Conservation (phyloP, 2,329 filamentous ascomycete genomes). For the Aspergillus sclerotialis region DNA sequence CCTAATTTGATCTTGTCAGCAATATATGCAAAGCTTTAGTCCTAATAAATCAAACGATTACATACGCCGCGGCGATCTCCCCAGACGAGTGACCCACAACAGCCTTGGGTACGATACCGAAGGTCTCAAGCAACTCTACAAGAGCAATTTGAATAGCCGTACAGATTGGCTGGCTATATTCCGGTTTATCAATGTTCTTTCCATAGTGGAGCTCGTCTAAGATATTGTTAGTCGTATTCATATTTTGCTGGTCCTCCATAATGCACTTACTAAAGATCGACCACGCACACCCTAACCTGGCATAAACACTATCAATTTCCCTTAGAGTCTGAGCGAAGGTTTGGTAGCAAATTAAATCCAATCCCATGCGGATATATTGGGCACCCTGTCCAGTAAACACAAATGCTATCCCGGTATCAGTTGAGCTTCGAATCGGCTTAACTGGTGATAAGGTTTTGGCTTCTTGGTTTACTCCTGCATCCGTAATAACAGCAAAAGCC, state of each 20-base stretch:
- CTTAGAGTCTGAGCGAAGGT: conserved; percentile 9
- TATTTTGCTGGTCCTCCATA: neutral
- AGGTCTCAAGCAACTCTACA: conserved; percentile 14
- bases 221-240: conserved; percentile 4
- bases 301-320: conserved; percentile 5
- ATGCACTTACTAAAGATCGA: conserved; percentile 4
- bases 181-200: conserved; percentile 10
- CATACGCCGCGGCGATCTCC: conserved; percentile 25
- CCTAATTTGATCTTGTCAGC: neutral
- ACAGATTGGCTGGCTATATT: conserved; percentile 19
- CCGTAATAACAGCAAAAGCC: neutral
- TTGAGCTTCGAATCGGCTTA: neutral
- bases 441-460: neutral
- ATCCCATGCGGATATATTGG: conserved; percentile 22
- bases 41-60: conserved; percentile 5
- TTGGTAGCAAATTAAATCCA: conserved; percentile 12
- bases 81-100: conserved; percentile 24
- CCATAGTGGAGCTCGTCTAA: conserved; percentile 9
- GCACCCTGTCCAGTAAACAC: conserved; percentile 30
- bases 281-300: conserved; percentile 7
- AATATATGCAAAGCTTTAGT: neutral
- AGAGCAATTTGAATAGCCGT: conserved; percentile 23
- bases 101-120: conserved; percentile 11
- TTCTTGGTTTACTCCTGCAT: neutral
- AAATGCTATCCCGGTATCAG: conserved; percentile 10